phyloP scores from a whole-genome alignment of 805 yeast species.

The Saccharomycopsis synnaedendra region DNA sequence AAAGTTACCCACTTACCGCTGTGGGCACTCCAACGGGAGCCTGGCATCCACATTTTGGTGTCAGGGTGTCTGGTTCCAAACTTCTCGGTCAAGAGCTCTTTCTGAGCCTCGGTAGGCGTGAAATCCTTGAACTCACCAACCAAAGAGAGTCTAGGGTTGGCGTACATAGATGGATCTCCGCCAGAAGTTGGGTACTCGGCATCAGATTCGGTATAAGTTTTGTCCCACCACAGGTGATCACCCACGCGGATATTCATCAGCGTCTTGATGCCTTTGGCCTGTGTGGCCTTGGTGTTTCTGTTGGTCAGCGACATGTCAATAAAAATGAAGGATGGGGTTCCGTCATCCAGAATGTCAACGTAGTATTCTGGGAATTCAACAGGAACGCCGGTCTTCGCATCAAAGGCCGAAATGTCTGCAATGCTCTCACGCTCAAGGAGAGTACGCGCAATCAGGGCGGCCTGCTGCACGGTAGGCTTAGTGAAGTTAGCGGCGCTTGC shows the following conservation, averaged over 20 bases:
- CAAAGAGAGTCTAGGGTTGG: too few relatives aligned
- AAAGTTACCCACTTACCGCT: conserved; percentile 44
- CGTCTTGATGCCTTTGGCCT: not conserved
- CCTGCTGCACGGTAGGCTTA: not conserved
- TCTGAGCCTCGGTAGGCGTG: not conserved
- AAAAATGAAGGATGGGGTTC: not conserved
- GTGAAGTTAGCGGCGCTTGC: too few relatives aligned
- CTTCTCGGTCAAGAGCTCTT: not conserved
- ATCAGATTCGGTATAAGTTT: too few relatives aligned
- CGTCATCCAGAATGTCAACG: not conserved
- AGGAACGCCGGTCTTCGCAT: conserved; percentile 1
- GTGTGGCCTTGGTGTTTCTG: conserved; percentile 5
- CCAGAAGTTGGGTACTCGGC: too few relatives aligned
- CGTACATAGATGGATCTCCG: too few relatives aligned
- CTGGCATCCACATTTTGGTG: conserved; percentile 2
- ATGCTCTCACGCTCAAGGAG: conserved; percentile 1
- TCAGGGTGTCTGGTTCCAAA: conserved; percentile 2
- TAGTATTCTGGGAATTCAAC: conserved; percentile 1
- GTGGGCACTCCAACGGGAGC: not conserved
- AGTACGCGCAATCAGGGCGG: conserved; percentile 5
- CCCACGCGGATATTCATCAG: too few relatives aligned
- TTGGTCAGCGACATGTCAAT: not conserved
- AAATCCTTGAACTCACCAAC: too few relatives aligned
- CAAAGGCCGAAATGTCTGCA: conserved; percentile 1
- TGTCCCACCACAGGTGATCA: too few relatives aligned